Evolutionary conservation across 306 rosid species (phyloP).

Genomic region (Rosa persica): DNA sequence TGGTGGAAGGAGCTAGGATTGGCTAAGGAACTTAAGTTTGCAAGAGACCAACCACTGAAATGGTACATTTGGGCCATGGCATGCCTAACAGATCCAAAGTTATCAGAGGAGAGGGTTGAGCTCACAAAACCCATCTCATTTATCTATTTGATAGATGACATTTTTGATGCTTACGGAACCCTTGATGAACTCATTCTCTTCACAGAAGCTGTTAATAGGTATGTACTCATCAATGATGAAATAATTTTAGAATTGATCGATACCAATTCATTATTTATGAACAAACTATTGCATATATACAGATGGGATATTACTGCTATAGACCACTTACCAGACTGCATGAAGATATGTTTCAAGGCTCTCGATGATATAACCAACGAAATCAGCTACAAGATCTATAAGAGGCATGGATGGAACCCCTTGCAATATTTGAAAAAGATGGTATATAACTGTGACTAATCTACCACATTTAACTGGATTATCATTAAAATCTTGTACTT

Average conservation of each 20-base stretch:
- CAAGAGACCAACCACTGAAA: constrained; percentile 67
- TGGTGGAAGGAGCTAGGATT: constrained; percentile 72
- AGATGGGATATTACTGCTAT: constrained; percentile 55
- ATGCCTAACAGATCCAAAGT: constrained; percentile 46
- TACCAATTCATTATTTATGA: not conserved
- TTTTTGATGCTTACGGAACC: constrained; percentile 63
- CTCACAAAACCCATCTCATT: constrained; percentile 67
- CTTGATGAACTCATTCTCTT: constrained; percentile 54
- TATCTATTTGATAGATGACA: constrained; percentile 63
- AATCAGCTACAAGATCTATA: constrained; percentile 42
- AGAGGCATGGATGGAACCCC: constrained; percentile 54
- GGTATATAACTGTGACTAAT: constrained; percentile 16
- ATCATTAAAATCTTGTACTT: not conserved
- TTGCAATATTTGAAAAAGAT: constrained; percentile 23
- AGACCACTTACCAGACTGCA: constrained; percentile 47
- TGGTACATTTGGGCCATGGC: constrained; percentile 68
- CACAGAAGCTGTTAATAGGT: constrained; percentile 58
- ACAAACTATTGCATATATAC: not conserved
- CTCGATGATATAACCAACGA: constrained; percentile 50
- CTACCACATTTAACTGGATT: not conserved
- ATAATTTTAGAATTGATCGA: not conserved
- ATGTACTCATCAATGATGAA: not conserved
- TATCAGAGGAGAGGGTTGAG: constrained; percentile 58
- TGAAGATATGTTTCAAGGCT: constrained; percentile 52
- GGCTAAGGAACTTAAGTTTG: constrained; percentile 43